Evolutionary conservation across 805 yeast species (phyloP).

Genomic region (Cyberlindnera maritima): DNA sequence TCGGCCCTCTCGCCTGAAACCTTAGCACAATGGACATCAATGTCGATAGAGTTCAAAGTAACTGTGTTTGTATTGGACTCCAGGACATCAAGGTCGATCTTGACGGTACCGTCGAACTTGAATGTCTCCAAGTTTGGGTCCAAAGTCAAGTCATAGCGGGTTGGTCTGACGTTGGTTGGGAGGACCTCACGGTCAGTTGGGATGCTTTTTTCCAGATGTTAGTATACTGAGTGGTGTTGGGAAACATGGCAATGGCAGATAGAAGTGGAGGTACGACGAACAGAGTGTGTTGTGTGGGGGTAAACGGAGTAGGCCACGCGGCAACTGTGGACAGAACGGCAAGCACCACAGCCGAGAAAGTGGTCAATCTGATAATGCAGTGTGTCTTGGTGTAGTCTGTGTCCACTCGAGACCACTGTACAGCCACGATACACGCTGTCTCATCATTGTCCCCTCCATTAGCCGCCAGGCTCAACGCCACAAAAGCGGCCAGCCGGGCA

Average conservation of each 20-base stretch:
- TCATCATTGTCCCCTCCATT: no score
- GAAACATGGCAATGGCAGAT: no score
- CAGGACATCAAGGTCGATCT: conserved; percentile 52
- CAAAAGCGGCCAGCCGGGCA: not conserved
- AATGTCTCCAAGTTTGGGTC: conserved; percentile 61
- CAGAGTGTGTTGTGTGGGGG: not conserved
- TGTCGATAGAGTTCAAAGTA: conserved; percentile 61
- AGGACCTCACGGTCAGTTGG: conserved; percentile 41
- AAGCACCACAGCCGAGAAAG: not conserved
- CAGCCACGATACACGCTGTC: no score
- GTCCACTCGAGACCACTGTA: no score
- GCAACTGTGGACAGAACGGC: not conserved
- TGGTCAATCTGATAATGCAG: no score
- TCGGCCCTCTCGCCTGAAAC: conserved; percentile 33
- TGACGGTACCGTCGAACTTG: conserved; percentile 54
- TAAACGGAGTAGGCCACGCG: not conserved
- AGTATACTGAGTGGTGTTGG: conserved; percentile 1
- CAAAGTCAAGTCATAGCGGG: conserved; percentile 65
- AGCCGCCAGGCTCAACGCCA: not conserved
- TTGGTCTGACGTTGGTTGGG: conserved; percentile 68
- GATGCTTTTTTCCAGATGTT: conserved; percentile 20
- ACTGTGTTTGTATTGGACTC: conserved; percentile 43
- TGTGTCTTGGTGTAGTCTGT: no score
- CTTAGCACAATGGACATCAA: conserved; percentile 53
- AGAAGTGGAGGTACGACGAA: no score